These are phyloP conservation scores for Aspergillus viridinutans DNA, from an alignment of 2,329 filamentous ascomycete species.

Conservation along the genomic window DNA sequence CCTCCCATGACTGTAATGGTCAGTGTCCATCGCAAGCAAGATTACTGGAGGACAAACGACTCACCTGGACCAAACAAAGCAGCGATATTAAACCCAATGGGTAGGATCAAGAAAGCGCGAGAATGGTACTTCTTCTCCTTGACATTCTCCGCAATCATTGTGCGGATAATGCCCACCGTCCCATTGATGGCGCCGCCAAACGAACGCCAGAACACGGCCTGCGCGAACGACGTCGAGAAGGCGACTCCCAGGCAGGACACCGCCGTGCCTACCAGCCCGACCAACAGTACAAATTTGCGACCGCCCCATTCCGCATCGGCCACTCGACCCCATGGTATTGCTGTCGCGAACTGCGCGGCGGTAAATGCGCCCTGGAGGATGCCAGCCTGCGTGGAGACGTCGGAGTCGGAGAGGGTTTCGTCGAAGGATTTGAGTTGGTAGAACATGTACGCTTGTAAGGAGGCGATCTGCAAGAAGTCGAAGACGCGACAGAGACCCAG, in stretches of 20 bases:
- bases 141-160: slow-evolving; percentile 68
- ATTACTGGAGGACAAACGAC: slow-evolving; percentile 31
- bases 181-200: slow-evolving; percentile 67
- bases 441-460: slow-evolving; percentile 66
- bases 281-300: slow-evolving; percentile 70
- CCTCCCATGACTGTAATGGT: slow-evolving; percentile 55
- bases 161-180: slow-evolving; percentile 68
- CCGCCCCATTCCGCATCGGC: slow-evolving; percentile 61
- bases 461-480: slow-evolving; percentile 39
- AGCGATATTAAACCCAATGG: slow-evolving; percentile 65
- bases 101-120: slow-evolving; percentile 55
- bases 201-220: slow-evolving; percentile 62
- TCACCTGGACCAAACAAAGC: slow-evolving; percentile 48
- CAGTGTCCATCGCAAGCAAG: not conserved
- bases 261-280: slow-evolving; percentile 67
- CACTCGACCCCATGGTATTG: slow-evolving; percentile 73
- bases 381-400: slow-evolving; percentile 70
- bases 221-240: slow-evolving; percentile 59
- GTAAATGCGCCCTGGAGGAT: slow-evolving; percentile 74
- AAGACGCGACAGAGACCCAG: slow-evolving; percentile 39
- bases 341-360: slow-evolving; percentile 73
- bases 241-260: slow-evolving; percentile 65
- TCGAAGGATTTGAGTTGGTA: slow-evolving; percentile 79
- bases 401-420: slow-evolving; percentile 49
- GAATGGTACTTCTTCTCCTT: slow-evolving; percentile 61